Percentiles rank a stretch among this genome's conserved stretches.
phyloP scores from a whole-genome alignment of 805 yeast species.

The Metschnikowia santaceciliae region DNA sequence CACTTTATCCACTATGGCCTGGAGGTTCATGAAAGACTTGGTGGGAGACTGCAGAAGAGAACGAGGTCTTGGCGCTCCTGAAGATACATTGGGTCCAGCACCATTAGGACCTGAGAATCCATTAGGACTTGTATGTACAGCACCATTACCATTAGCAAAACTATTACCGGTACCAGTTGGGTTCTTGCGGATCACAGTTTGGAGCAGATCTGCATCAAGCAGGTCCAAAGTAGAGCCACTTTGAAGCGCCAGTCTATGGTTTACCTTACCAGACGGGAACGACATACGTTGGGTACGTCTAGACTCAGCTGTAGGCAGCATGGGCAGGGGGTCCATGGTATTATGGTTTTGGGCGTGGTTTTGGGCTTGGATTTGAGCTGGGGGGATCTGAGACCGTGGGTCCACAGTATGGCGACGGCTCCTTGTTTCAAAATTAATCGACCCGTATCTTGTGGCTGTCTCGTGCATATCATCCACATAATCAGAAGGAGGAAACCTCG shows the following conservation, averaged over 20 bases:
- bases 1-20: slow-evolving; percentile 23
- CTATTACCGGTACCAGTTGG: background rate
- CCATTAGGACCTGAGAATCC: no score
- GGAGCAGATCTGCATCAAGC: slow-evolving; percentile 5
- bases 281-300: background rate
- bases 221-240: background rate
- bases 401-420: background rate
- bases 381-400: no score
- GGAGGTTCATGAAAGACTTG: slow-evolving; percentile 31
- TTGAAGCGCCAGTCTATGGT: background rate
- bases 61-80: slow-evolving; percentile 12
- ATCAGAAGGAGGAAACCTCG: slow-evolving; percentile 24
- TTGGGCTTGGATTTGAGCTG: no score
- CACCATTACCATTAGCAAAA: no score
- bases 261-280: background rate
- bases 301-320: background rate
- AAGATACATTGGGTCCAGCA: no score
- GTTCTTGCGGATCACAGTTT: slow-evolving; percentile 9
- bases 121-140: no score
- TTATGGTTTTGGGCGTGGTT: no score
- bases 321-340: background rate
- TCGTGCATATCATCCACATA: slow-evolving; percentile 34
- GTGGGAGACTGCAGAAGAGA: slow-evolving; percentile 31
- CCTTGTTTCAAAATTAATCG: slow-evolving; percentile 22
- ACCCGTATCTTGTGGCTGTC: slow-evolving; percentile 35